These are phyloP conservation scores for Funneliformis geosporum DNA, from an alignment of 192 early-diverging fungal species.

Conservation along the genomic window DNA sequence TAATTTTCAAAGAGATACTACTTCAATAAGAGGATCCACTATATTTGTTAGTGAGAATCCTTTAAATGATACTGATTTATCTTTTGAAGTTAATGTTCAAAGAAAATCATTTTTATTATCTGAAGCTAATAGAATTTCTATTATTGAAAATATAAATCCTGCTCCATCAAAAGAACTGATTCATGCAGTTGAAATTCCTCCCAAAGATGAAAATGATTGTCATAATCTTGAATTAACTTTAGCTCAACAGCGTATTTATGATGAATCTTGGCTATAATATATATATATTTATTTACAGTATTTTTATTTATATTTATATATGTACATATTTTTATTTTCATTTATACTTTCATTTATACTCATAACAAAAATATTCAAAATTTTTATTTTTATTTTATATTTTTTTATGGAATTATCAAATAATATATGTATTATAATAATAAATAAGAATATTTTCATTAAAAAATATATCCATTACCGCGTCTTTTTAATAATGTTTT, in stretches of 20 bases:
- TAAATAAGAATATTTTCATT: too few relatives aligned
- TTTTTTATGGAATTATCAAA: too few relatives aligned
- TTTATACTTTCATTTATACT: too few relatives aligned
- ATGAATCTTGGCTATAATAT: constrained; percentile 13
- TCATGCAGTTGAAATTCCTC: not conserved
- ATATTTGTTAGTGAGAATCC: not conserved
- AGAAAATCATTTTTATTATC: constrained; percentile 5
- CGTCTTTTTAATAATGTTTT: too few relatives aligned
- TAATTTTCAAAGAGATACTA: not conserved
- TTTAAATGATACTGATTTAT: constrained; percentile 12
- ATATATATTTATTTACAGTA: too few relatives aligned
- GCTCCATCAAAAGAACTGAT: not conserved
- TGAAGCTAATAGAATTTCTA: not conserved
- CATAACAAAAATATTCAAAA: too few relatives aligned
- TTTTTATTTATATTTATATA: too few relatives aligned
- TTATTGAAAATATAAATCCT: not conserved
- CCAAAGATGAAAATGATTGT: not conserved
- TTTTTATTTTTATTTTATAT: too few relatives aligned
- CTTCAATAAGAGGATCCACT: not conserved
- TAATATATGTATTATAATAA: too few relatives aligned
- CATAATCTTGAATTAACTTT: not conserved
- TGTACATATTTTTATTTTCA: too few relatives aligned
- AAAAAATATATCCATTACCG: too few relatives aligned
- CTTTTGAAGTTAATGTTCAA: constrained; percentile 15
- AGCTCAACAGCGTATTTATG: not conserved